phyloP scores from a whole-genome alignment of 257 asterid genomes.

The Capsicum baccatum region DNA sequence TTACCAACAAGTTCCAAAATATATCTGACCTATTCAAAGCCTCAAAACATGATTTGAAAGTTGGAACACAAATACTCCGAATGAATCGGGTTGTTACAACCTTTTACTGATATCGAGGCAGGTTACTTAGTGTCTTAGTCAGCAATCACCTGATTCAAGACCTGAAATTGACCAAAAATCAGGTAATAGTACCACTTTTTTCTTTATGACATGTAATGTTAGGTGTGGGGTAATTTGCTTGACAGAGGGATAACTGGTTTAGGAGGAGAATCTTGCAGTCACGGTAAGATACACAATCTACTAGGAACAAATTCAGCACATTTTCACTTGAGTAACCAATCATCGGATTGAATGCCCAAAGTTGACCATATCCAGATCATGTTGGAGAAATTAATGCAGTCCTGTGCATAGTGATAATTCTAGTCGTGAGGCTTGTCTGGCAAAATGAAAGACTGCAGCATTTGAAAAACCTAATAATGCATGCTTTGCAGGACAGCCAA shows the following conservation, averaged over 20 bases:
- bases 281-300: background rate
- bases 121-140: background rate
- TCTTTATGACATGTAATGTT: background rate
- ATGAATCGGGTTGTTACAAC: background rate
- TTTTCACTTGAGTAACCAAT: slow-evolving; percentile 5
- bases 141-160: background rate
- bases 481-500: background rate
- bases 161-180: background rate
- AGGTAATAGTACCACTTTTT: background rate
- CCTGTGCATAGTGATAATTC: slow-evolving; percentile 20
- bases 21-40: background rate
- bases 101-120: background rate
- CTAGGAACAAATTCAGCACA: background rate
- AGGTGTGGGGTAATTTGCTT: background rate
- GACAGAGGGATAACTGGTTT: background rate
- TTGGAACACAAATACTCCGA: background rate
- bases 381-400: background rate
- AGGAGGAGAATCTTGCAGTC: slow-evolving; percentile 16
- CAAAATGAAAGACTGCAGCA: background rate
- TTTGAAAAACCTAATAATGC: slow-evolving; percentile 16
- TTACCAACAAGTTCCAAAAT: background rate
- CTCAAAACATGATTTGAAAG: background rate
- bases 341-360: slow-evolving; percentile 10
- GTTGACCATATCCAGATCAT: slow-evolving; percentile 14
- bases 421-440: slow-evolving; percentile 12